phyloP scores from a whole-genome alignment of 2,329 filamentous ascomycete genomes.

The Diaporthe citrichinensis region DNA sequence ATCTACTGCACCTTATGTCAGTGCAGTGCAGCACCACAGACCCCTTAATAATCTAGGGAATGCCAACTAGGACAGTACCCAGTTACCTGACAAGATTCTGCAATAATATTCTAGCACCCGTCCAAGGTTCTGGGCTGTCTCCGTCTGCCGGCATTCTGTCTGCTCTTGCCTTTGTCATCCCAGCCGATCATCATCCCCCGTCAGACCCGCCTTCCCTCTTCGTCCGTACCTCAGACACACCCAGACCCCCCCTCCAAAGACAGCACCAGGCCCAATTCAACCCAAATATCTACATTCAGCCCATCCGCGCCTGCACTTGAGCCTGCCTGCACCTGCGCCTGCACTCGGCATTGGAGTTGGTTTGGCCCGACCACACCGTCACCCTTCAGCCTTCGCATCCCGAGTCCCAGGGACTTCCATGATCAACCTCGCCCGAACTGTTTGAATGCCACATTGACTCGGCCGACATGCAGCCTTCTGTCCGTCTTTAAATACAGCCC shows the following conservation, averaged over 20 bases:
- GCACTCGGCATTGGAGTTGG: slow-evolving; percentile 3
- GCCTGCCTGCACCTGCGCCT: slow-evolving; percentile 7
- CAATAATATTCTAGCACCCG: neutral
- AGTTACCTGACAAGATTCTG: neutral
- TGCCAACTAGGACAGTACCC: neutral
- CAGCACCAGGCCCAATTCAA: neutral
- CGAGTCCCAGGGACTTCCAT: slow-evolving; percentile 2
- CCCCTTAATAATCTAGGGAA: slow-evolving; percentile 14
- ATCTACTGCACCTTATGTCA: neutral
- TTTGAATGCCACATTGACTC: slow-evolving; percentile 1
- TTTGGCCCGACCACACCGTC: neutral
- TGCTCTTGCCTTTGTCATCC: slow-evolving; percentile 21
- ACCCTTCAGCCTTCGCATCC: slow-evolving; percentile 6
- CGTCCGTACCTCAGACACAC: slow-evolving; percentile 21
- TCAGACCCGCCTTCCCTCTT: slow-evolving; percentile 8
- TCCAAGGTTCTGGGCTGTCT: neutral
- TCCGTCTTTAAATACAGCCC: neutral
- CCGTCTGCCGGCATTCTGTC: neutral
- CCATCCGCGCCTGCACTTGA: neutral
- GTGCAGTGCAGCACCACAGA: slow-evolving; percentile 4
- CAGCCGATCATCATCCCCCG: slow-evolving; percentile 21
- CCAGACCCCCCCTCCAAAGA: neutral
- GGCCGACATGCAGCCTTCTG: slow-evolving; percentile 24
- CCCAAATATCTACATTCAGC: neutral
- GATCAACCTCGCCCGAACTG: neutral